Conservation (phyloP, 2,329 filamentous ascomycete species). For the Aspergillus quadricinctus region DNA sequence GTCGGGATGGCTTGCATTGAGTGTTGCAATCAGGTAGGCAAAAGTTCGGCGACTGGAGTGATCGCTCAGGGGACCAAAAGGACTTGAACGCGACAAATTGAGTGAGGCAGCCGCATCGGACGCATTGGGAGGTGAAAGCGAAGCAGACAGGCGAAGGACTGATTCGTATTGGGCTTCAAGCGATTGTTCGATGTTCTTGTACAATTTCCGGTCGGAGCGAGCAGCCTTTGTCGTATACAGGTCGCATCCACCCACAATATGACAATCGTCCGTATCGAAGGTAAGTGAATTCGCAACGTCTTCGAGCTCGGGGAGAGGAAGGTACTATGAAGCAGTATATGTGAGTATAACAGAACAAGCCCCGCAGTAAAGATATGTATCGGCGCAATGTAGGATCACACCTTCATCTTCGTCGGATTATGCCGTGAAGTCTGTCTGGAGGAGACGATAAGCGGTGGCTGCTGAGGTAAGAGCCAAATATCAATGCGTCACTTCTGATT, state of each 20-base stretch:
- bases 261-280: conserved; percentile 89
- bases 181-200: conserved; percentile 89
- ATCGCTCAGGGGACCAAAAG: conserved; percentile 86
- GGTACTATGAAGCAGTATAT: conserved; percentile 59
- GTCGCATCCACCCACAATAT: conserved; percentile 89
- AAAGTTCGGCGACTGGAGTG: conserved; percentile 86
- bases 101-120: conserved; percentile 62
- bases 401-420: conserved; percentile 16
- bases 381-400: conserved; percentile 5
- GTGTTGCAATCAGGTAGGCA: conserved; percentile 90
- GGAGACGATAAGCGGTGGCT: not conserved
- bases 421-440: conserved; percentile 1
- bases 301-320: conserved; percentile 87
- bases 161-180: conserved; percentile 89
- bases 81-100: conserved; percentile 79
- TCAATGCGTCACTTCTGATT: not conserved
- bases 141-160: conserved; percentile 78
- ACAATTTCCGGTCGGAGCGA: conserved; percentile 92
- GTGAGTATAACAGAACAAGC: conserved; percentile 11
- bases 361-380: not conserved
- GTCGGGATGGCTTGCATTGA: conserved; percentile 92
- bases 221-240: conserved; percentile 97
- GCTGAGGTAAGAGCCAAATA: not conserved
- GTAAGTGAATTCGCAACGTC: conserved; percentile 88
- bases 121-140: conserved; percentile 77